phyloP scores from a whole-genome alignment of 2,329 filamentous ascomycete genomes.

The Davidsoniella australis region DNA sequence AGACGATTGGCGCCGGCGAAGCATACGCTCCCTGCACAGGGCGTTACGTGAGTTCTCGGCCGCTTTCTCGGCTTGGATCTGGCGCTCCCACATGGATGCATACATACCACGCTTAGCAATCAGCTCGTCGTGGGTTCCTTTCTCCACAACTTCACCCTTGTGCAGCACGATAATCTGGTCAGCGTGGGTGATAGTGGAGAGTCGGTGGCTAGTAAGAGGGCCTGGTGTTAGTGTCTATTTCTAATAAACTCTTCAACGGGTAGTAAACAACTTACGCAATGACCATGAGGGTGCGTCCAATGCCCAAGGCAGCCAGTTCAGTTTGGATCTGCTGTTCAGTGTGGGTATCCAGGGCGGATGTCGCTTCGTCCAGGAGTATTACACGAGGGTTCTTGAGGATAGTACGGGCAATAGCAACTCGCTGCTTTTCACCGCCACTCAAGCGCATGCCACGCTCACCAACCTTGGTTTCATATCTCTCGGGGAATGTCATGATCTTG shows the following conservation, averaged over 20 bases:
- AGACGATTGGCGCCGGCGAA: conserved; percentile 1
- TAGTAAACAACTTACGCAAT: conserved; percentile 52
- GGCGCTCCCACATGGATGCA: conserved; percentile 75
- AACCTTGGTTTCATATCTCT: conserved; percentile 77
- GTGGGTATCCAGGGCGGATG: conserved; percentile 76
- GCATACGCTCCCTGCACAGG: conserved; percentile 25
- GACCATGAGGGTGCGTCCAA: conserved; percentile 80
- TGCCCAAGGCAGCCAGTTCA: conserved; percentile 63
- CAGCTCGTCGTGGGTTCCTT: conserved; percentile 63
- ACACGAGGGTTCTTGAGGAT: conserved; percentile 85
- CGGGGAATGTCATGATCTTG: conserved; percentile 75
- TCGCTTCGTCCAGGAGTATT: conserved; percentile 86
- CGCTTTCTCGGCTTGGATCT: conserved; percentile 61
- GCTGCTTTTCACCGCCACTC: conserved; percentile 83
- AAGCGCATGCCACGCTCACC: conserved; percentile 76
- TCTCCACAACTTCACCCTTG: conserved; percentile 59
- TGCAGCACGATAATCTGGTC: conserved; percentile 71
- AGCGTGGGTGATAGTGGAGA: conserved; percentile 72
- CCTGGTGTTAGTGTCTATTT: conserved; percentile 13
- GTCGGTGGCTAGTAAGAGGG: conserved; percentile 40
- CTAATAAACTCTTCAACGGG: background rate
- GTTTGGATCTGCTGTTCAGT: conserved; percentile 88
- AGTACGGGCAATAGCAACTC: conserved; percentile 81
- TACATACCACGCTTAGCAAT: conserved; percentile 56
- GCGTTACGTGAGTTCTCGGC: conserved; percentile 37